Evolutionary conservation across 1,284 basidiomycete genomes (phyloP).

Genomic region (Sparassis latifolia): DNA sequence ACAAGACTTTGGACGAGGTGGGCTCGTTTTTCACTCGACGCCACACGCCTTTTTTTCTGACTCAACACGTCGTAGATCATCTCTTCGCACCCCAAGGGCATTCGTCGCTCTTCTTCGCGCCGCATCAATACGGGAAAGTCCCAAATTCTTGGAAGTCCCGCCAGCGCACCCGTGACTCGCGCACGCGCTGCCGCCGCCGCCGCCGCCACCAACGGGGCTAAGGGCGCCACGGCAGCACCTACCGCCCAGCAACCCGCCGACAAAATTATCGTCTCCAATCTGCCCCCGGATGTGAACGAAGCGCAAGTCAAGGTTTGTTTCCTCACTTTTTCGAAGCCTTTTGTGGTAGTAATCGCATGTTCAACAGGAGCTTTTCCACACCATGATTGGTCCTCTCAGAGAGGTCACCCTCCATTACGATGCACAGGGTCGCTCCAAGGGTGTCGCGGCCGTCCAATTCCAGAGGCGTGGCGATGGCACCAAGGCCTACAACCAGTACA

Average conservation of each 20-base stretch:
- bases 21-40: constrained; percentile 21
- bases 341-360: constrained; percentile 2
- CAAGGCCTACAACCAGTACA: constrained; percentile 91
- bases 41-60: constrained; percentile 9
- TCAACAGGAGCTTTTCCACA: constrained; percentile 83
- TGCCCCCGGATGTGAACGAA: constrained; percentile 94
- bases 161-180: constrained; percentile 40
- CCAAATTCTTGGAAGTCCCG: constrained; percentile 51
- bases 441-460: constrained; percentile 86
- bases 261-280: constrained; percentile 96
- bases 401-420: constrained; percentile 87
- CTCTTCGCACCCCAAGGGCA: constrained; percentile 47
- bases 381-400: constrained; percentile 84
- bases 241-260: constrained; percentile 44
- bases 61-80: constrained; percentile 57
- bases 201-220: constrained; percentile 31
- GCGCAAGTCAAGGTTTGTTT: constrained; percentile 79
- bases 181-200: constrained; percentile 35
- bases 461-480: constrained; percentile 82
- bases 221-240: constrained; percentile 29
- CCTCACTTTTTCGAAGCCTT: background rate
- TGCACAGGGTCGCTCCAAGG: constrained; percentile 81
- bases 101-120: constrained; percentile 43
- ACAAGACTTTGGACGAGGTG: constrained; percentile 89
- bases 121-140: constrained; percentile 29